A percentile compares a stretch with the other conserved stretches of the same genome.
Conservation (phyloP, 2,329 filamentous ascomycete species). For the Rhytidhysteron rufulum region DNA sequence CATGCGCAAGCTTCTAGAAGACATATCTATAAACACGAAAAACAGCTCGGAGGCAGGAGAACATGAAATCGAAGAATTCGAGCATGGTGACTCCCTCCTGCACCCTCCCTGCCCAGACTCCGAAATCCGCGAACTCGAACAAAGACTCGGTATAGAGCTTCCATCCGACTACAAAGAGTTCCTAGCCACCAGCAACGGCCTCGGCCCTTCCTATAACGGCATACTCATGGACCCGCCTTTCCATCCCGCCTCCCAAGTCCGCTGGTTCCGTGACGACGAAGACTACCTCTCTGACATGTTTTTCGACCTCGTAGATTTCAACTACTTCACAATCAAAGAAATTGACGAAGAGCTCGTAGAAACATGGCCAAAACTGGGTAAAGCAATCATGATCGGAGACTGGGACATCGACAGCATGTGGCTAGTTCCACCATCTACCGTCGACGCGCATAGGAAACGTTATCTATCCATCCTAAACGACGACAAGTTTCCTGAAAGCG, state of each 20-base stretch:
- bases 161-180: constrained; percentile 14
- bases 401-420: constrained; percentile 1
- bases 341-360: not conserved
- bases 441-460: not conserved
- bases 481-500: not conserved
- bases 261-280: constrained; percentile 6
- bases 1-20: constrained; percentile 6
- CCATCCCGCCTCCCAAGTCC: not conserved
- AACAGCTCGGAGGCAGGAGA: constrained; percentile 2
- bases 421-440: not conserved
- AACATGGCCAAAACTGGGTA: not conserved
- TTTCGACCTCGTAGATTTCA: constrained; percentile 1
- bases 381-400: not conserved
- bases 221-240: constrained; percentile 7
- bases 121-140: constrained; percentile 7
- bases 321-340: not conserved
- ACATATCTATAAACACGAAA: constrained; percentile 9
- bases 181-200: constrained; percentile 12
- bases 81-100: constrained; percentile 5
- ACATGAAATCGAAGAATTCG: not conserved
- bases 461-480: not conserved
- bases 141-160: constrained; percentile 7
- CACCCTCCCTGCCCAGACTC: constrained; percentile 6
- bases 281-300: constrained; percentile 5
- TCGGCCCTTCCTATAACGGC: constrained; percentile 3